Evolutionary conservation across 1,139 yeast species (phyloP).

Genomic region (Komagataea norvegica): DNA sequence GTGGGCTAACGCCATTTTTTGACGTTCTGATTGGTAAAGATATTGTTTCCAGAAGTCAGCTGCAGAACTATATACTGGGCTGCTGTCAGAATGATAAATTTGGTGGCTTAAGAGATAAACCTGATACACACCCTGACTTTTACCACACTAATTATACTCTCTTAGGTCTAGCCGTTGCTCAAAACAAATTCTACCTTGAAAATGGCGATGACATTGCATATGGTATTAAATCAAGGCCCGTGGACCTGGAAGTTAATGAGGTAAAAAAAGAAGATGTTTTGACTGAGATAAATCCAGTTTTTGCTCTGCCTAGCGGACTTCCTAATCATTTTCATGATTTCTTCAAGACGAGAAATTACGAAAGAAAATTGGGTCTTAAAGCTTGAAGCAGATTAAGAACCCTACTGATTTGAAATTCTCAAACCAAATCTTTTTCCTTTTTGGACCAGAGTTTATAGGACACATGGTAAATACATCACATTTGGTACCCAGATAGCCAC

Average conservation of each 20-base stretch:
- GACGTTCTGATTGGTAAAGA: slow-evolving; percentile 42
- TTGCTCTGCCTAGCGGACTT: slow-evolving; percentile 47
- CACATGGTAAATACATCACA: no score
- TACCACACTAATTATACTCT: slow-evolving; percentile 88
- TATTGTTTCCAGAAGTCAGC: slow-evolving; percentile 48
- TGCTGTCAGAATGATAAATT: slow-evolving; percentile 61
- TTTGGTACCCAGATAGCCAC: no score
- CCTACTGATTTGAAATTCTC: no score
- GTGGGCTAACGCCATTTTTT: slow-evolving; percentile 64
- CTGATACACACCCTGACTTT: slow-evolving; percentile 73
- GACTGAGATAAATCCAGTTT: slow-evolving; percentile 52
- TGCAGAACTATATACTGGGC: slow-evolving; percentile 61
- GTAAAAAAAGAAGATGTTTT: slow-evolving; percentile 26
- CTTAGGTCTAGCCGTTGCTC: slow-evolving; percentile 70
- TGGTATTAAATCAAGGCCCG: slow-evolving; percentile 25
- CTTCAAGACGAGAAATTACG: not conserved
- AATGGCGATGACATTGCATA: slow-evolving; percentile 27
- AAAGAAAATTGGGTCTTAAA: not conserved
- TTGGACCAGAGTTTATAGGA: no score
- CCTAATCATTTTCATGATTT: slow-evolving; percentile 13
- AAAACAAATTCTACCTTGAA: slow-evolving; percentile 41
- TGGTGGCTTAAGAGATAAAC: slow-evolving; percentile 89
- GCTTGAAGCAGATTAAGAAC: no score
- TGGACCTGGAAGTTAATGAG: slow-evolving; percentile 11
- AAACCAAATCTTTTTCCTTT: no score